phyloP scores from a whole-genome alignment of 345 rosid genomes.

The Hibiscus syriacus region DNA sequence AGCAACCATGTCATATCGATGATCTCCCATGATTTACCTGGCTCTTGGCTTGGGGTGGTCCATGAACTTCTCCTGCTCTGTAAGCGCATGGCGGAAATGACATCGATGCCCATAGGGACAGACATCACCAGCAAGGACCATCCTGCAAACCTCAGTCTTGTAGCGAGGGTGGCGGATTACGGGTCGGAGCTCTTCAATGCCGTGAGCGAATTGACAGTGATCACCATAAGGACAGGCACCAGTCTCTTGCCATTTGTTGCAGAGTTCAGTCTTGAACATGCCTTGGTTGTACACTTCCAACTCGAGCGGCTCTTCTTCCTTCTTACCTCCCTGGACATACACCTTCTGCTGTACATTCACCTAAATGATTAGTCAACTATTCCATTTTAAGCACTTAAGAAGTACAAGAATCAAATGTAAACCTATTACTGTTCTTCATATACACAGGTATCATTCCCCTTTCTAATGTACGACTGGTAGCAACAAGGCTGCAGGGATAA shows the following conservation, averaged over 20 bases:
- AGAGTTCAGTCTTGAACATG: conserved; percentile 81
- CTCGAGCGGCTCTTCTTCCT: conserved; percentile 37
- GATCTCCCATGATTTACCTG: background rate
- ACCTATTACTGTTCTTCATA: background rate
- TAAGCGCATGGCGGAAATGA: conserved; percentile 89
- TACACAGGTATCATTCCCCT: background rate
- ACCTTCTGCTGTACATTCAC: background rate
- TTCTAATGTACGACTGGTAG: background rate
- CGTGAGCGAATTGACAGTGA: conserved; percentile 86
- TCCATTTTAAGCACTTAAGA: background rate
- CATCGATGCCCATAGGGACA: conserved; percentile 95
- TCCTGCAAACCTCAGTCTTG: conserved; percentile 78
- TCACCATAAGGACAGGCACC: conserved; percentile 66
- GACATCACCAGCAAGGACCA: conserved; percentile 53
- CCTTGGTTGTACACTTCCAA: conserved; percentile 83
- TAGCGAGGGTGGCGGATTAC: conserved; percentile 88
- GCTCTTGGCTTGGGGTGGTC: conserved; percentile 2
- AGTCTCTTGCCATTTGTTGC: conserved; percentile 96
- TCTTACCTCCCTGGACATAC: background rate
- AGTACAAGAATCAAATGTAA: background rate
- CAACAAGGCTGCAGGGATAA: background rate
- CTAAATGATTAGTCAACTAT: background rate
- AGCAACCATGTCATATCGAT: background rate
- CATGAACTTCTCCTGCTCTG: conserved; percentile 49
- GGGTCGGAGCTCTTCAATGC: conserved; percentile 77